Base-by-base conservation (phyloP, 306 rosid genomes). In the Acacia melanoxylon region DNA sequence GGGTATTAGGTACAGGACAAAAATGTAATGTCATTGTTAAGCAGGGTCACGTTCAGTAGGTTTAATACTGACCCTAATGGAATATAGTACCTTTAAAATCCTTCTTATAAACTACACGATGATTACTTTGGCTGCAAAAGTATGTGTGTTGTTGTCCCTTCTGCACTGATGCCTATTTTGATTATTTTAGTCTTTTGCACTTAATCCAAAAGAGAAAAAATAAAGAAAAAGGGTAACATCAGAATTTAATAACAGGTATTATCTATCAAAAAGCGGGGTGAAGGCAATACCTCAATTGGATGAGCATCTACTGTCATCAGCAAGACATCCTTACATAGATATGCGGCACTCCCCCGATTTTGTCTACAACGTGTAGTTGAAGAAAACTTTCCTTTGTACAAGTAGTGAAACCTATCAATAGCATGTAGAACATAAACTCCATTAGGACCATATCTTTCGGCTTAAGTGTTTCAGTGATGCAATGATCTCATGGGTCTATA, bases 1-100 rank as follows among this genome's bases (percentile, higher is more conserved):
- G 82, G 85, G 83, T 79, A 89, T 91, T 91, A 91, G 97, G 97
- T 89, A 85, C 80, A 61, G 81, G 91, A 91, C 89, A 91, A 70
- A 81, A 89, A 89, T 87, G 78, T 83, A 70, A 61, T 75, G 84
- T 84, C 86, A 44, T 74, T 82, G 85, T 82, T 80, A 75, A 70
- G 90, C 58, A 74, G 35, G 65, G 83, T 68, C 80, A 81, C 85
- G 84, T 88, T 81, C 68, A 71, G 62, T 85, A 78, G 83, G 76
- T 78, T 75, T 78, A 72, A 77, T 68, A 83, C 81, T 69, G 79
- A 87, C 80, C 80, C 74, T 87, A 90, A 89, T 76, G 88, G 83
- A 83, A 91, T 85, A 78, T 74, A 84, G 45, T 87, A 88, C 87
- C 91, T 87, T 87, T 77, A 75, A 67, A 73, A 81, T 79, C 75